Base-by-base conservation (phyloP, 306 rosid species). In the Dalbergia cultrata region DNA sequence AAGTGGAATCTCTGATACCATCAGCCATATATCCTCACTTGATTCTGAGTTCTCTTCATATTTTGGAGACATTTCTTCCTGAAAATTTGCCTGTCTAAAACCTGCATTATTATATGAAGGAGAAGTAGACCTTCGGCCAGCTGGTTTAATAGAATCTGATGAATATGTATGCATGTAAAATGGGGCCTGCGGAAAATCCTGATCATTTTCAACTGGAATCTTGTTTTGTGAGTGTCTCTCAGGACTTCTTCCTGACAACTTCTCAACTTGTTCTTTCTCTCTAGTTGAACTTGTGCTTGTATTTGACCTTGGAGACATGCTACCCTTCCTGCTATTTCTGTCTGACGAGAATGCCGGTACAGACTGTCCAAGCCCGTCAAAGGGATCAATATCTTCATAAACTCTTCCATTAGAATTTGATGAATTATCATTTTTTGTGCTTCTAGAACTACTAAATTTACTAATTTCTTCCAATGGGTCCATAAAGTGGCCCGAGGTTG, bases 1-100 rank as follows among this genome's bases (percentile, higher is more conserved):
- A 82, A 96, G 97, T 75, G 97, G 98, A 86, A 96, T 83, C 87
- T 96, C 98, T 37, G 97, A 93, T 59, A 93, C 99, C 1, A 93
- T 92, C 82, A 96, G 90, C 99, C 99, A 96, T 80, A 90, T 52
- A 82, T 89, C 90, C 59, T 95, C 92, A 18, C 75, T 75, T 13
- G 91, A 77, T 71, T 90, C 98, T 73, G 84, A 39, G 64, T 83
- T 86, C 63, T 90, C 94, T 85, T 87, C 94, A 81, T 87, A 84
- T 65, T 85, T 88, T 47, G 94, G 87, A 80, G 98, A 85, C 83
- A 84, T 80, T 61, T 88, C 89, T 50, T n/a, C 85, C 70, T 78
- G 87, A 73, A 82, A 13, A 83, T 91, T 85, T 50, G 79, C 76
- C 71, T 89, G 93, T 62, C 84, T 83, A 45, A 85, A 65, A 83